Base-by-base conservation (phyloP, 306 rosid genomes). In the Leucaena leucocephala region DNA sequence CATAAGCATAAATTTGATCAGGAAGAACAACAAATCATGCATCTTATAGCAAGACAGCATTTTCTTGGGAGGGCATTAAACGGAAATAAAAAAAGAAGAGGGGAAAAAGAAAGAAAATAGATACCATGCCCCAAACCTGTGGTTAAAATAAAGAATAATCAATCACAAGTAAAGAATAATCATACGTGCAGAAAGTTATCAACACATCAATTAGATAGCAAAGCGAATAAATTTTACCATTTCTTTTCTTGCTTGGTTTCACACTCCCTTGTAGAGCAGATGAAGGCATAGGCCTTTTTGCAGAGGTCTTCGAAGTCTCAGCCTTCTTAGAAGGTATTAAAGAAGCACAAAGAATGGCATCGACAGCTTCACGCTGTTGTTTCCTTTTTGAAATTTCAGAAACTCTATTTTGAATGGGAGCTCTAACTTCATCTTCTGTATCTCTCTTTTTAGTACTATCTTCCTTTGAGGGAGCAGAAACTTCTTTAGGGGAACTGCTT, bases 341-440 rank as follows among this genome's bases (percentile, higher is more conserved):
- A 81, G 95, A 27, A 27, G 27, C 27, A 27, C 27, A 27, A 27
- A 27, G 27, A 27, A 27, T 27, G 27, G 27, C 27, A 27, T 27
- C 27, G 27, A 27, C 27, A 75, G 91, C 97, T 82, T 92, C 93
- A 65, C 97, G 97, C 87, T 88, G 97, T 71, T 88, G 81, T 88
- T 91, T 94, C 90, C 97, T 88, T 91, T 92, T 89, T n/a, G 89
- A 90, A 84, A 89, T 86, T 63, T 83, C 87, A 79, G 87, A 82
- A 81, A 68, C 64, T 74, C 75, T 83, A 66, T 57, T 79, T 85
- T 75, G 84, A 86, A 66, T 77, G 57, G 82, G 69, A 81, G 79
- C 81, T 67, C 72, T 81, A 75, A 78, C 82, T 83, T 80, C 78
- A 68, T 48, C 82, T 73, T 77, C 84, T 22, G 76, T 80, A 81